phyloP scores from a whole-genome alignment of 129 eudicot genomes.

The Glebionis coronaria region DNA sequence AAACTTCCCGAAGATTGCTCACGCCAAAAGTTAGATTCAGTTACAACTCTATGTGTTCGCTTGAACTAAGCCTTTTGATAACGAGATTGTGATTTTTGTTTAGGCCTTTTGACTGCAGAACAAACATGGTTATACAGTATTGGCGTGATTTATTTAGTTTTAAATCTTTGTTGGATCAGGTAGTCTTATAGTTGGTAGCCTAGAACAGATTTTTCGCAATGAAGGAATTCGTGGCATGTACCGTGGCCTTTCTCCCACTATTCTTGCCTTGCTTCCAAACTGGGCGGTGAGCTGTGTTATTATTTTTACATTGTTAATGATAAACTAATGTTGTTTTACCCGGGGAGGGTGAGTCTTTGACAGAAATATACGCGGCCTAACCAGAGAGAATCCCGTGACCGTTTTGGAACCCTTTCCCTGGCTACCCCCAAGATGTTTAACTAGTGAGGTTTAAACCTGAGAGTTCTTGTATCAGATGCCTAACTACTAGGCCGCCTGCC shows the following conservation, averaged over 20 bases:
- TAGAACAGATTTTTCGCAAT: constrained; percentile 69
- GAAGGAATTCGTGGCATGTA: constrained; percentile 97
- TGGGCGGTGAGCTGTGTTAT: constrained; percentile 84
- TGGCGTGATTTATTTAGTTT: background rate
- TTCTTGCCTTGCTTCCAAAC: constrained; percentile 90
- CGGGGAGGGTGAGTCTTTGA: too few species aligned
- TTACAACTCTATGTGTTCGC: background rate
- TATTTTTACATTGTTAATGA: background rate
- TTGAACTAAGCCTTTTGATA: background rate
- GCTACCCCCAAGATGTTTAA: too few species aligned
- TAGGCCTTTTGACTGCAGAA: background rate
- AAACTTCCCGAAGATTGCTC: too few species aligned
- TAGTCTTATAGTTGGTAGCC: constrained; percentile 80
- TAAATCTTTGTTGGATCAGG: constrained; percentile 41
- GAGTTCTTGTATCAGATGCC: too few species aligned
- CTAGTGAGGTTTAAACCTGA: too few species aligned
- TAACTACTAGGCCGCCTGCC: too few species aligned
- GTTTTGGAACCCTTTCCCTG: too few species aligned
- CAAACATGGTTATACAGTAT: background rate
- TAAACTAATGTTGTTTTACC: too few species aligned
- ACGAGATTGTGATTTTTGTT: background rate
- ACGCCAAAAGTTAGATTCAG: too few species aligned
- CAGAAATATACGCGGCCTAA: too few species aligned
- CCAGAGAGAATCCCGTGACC: too few species aligned
- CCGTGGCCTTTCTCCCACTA: constrained; percentile 94